A percentile compares a stretch with the other conserved stretches of the same genome.
phyloP scores from a whole-genome alignment of 108 stramenopile species.

The Epithemia pelagica region DNA sequence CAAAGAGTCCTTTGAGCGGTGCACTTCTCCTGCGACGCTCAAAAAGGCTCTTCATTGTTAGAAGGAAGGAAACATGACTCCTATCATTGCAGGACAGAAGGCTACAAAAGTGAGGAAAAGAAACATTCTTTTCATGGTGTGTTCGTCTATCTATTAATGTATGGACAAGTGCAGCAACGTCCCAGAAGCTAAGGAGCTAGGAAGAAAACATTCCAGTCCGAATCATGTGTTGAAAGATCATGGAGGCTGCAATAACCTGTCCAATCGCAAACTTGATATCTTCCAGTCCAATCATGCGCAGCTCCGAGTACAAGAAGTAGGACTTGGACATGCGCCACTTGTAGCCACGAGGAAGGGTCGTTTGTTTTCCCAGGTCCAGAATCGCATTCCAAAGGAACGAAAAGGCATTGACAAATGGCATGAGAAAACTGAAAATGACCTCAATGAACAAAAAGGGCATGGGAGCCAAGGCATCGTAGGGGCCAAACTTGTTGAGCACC shows the following conservation, averaged over 20 bases:
- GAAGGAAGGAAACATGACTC: no score
- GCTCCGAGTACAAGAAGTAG: not conserved
- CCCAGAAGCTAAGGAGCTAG: no score
- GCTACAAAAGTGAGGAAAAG: no score
- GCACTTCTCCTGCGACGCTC: no score
- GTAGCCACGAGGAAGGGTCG: not conserved
- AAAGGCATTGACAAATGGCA: not conserved
- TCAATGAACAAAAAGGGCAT: not conserved
- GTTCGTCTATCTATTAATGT: no score
- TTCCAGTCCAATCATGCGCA: not conserved
- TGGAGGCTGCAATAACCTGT: not conserved
- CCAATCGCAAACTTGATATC: not conserved
- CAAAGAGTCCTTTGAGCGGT: no score
- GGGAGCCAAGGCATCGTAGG: not conserved
- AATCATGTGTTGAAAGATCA: not conserved
- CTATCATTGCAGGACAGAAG: no score
- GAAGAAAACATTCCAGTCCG: no score
- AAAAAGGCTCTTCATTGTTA: no score
- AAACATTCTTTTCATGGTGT: no score
- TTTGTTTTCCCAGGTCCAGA: not conserved
- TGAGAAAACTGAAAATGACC: not conserved
- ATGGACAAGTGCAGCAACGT: no score
- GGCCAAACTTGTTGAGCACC: conserved; percentile 1
- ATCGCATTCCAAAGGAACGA: not conserved
- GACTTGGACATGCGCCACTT: not conserved